A percentile compares a stretch with the other conserved stretches of the same genome.
phyloP scores from a whole-genome alignment of 202 grass and related monocot species.

The Setaria viridis region DNA sequence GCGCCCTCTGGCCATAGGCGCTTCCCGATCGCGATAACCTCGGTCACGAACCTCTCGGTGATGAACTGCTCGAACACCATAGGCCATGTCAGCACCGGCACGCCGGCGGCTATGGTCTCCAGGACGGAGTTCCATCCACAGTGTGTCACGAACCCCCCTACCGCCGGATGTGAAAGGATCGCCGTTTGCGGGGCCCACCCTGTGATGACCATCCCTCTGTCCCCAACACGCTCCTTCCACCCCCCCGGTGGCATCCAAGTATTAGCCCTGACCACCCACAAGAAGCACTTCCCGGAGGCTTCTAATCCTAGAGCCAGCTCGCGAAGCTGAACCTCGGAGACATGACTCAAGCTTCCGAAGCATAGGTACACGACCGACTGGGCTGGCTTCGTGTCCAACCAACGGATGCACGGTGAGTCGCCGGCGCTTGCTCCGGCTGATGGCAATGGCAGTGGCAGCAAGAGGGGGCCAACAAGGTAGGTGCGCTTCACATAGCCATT shows the following conservation, averaged over 20 bases:
- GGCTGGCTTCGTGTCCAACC: slow-evolving; percentile 38
- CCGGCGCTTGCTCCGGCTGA: neutral
- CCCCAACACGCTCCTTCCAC: slow-evolving; percentile 38
- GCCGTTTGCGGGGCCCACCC: slow-evolving; percentile 51
- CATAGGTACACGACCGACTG: slow-evolving; percentile 42
- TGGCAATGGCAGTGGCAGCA: neutral
- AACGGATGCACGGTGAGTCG: neutral
- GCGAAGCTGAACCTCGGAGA: slow-evolving; percentile 31
- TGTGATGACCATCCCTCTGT: slow-evolving; percentile 24
- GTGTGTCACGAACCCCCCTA: slow-evolving; percentile 67
- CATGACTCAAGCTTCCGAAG: slow-evolving; percentile 35
- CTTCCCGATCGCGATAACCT: slow-evolving; percentile 48
- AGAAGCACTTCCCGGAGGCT: slow-evolving; percentile 10
- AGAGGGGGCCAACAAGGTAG: slow-evolving; percentile 37
- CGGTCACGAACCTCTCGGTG: slow-evolving; percentile 56
- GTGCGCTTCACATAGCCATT: neutral
- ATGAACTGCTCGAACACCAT: slow-evolving; percentile 85
- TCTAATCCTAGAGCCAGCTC: slow-evolving; percentile 55
- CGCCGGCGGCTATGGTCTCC: slow-evolving; percentile 53
- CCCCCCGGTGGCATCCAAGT: slow-evolving; percentile 5
- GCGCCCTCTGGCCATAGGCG: neutral
- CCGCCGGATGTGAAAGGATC: slow-evolving; percentile 42
- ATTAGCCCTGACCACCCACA: slow-evolving; percentile 27
- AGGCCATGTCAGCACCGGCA: slow-evolving; percentile 75
- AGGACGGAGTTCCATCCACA: slow-evolving; percentile 72